Conservation (phyloP, 2,329 filamentous ascomycete species). For the Fusarium scirpi region DNA sequence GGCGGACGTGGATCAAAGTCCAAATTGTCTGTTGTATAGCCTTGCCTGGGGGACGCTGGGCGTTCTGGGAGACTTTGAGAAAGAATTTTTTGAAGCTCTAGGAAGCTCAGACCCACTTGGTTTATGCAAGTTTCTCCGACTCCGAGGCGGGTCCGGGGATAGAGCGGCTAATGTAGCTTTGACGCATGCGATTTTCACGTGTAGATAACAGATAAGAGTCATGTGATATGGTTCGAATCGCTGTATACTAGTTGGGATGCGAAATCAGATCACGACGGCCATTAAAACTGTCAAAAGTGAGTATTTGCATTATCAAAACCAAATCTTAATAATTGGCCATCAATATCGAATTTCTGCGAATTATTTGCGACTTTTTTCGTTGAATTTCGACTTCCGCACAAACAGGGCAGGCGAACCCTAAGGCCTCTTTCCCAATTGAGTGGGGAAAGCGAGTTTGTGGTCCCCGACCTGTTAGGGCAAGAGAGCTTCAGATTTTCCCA, state of each 20-base stretch:
- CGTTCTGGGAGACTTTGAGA: conserved; percentile 44
- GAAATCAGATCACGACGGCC: neutral
- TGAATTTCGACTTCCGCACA: conserved; percentile 4
- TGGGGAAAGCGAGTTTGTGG: conserved; percentile 59
- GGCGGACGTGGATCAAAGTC: conserved; percentile 47
- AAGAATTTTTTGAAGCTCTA: conserved; percentile 57
- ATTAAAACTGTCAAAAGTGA: neutral
- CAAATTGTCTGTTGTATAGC: conserved; percentile 50
- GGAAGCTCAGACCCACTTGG: conserved; percentile 46
- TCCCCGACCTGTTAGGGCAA: conserved; percentile 54
- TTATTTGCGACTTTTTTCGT: conserved; percentile 23
- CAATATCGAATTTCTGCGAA: conserved; percentile 5
- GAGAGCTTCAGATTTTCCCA: conserved; percentile 62
- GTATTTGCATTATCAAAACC: fast-evolving
- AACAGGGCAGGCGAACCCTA: conserved; percentile 59
- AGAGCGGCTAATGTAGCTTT: conserved; percentile 8
- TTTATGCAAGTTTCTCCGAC: conserved; percentile 42
- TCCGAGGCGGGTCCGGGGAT: conserved; percentile 35
- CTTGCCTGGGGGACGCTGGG: conserved; percentile 46
- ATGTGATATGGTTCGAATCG: conserved; percentile 41
- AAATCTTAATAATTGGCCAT: fast-evolving
- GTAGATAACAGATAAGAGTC: conserved; percentile 28
- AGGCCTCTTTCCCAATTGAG: conserved; percentile 52
- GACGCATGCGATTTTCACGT: conserved; percentile 36
- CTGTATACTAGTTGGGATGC: too few species aligned